These are phyloP conservation scores for Crithidia brevicula DNA, from an alignment of 208 protist genomes.

Conservation along the genomic window DNA sequence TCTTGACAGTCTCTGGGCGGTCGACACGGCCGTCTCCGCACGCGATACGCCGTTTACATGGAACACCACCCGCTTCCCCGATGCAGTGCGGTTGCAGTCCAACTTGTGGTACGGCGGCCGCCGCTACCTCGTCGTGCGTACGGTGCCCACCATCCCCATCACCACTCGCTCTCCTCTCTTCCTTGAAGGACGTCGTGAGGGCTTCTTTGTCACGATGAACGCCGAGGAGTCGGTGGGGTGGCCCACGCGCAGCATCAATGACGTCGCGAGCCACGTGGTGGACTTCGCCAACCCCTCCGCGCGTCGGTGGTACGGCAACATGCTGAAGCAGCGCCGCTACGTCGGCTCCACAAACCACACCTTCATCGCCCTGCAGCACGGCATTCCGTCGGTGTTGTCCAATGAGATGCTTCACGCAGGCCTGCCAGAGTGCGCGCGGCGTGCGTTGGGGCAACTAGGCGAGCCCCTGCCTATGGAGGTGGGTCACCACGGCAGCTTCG, in stretches of 20 bases:
- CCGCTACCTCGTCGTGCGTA: slow-evolving; percentile 94
- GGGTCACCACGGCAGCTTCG: slow-evolving; percentile 54
- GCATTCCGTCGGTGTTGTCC: slow-evolving; percentile 85
- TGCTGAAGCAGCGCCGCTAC: slow-evolving; percentile 91
- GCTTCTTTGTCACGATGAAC: slow-evolving; percentile 86
- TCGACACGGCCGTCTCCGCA: slow-evolving; percentile 19
- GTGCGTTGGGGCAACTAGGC: slow-evolving; percentile 38
- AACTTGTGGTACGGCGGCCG: slow-evolving; percentile 72
- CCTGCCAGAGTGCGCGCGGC: slow-evolving; percentile 45
- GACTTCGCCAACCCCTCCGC: slow-evolving; percentile 91
- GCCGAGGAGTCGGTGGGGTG: slow-evolving; percentile 39
- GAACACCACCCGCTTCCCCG: slow-evolving; percentile 82
- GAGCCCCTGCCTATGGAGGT: slow-evolving; percentile 90
- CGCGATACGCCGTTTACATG: slow-evolving; percentile 51
- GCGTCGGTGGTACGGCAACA: slow-evolving; percentile 87
- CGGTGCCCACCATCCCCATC: slow-evolving; percentile 96
- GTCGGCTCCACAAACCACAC: slow-evolving; percentile 90
- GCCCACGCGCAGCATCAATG: slow-evolving; percentile 33
- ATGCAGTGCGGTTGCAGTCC: slow-evolving; percentile 87
- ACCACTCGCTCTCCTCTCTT: slow-evolving; percentile 71
- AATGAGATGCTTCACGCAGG: not conserved
- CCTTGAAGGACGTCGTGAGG: slow-evolving; percentile 52
- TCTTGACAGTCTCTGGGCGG: slow-evolving; percentile 46
- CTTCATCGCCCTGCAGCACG: slow-evolving; percentile 98
- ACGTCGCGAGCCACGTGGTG: slow-evolving; percentile 84